Evolutionary conservation across 2,329 filamentous ascomycete species (phyloP).

Genomic region (Rhexocercosporidium sp.): DNA sequence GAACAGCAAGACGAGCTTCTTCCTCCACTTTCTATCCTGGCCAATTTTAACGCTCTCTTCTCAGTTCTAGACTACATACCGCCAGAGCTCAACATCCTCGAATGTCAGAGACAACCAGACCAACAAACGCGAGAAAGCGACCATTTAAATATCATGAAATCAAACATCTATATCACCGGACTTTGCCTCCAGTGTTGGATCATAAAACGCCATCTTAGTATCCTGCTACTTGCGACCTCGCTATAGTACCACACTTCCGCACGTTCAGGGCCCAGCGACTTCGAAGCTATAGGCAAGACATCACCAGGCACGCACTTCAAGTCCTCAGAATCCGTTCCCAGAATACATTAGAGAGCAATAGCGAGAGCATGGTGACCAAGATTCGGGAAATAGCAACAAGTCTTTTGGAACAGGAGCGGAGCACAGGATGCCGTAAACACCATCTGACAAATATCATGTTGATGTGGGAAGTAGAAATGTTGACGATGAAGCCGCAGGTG

Average conservation of each 20-base stretch:
- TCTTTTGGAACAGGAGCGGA: conserved; percentile 25
- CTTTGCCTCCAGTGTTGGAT: conserved; percentile 36
- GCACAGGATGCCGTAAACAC: not conserved
- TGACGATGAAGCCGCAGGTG: not conserved
- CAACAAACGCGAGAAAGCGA: not conserved
- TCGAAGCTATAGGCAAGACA: conserved; percentile 12
- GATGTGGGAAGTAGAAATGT: not conserved
- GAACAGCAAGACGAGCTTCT: not conserved
- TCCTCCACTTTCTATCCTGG: not conserved
- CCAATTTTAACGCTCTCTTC: not conserved
- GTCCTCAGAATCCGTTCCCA: conserved; percentile 26
- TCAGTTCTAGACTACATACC: not conserved
- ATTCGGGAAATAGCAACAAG: conserved; percentile 38
- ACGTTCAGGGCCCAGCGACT: conserved; percentile 13
- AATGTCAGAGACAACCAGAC: not conserved
- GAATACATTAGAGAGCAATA: conserved; percentile 33
- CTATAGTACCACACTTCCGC: conserved; percentile 11
- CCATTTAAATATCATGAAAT: conserved; percentile 35
- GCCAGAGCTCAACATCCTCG: conserved; percentile 1
- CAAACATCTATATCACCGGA: conserved; percentile 37
- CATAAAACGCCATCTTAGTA: conserved; percentile 24
- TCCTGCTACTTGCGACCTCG: not conserved
- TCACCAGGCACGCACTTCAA: conserved; percentile 26
- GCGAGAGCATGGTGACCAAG: conserved; percentile 34
- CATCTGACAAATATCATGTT: not conserved